Conservation (phyloP, 106 monocot species). For the Acorus gramineus region DNA sequence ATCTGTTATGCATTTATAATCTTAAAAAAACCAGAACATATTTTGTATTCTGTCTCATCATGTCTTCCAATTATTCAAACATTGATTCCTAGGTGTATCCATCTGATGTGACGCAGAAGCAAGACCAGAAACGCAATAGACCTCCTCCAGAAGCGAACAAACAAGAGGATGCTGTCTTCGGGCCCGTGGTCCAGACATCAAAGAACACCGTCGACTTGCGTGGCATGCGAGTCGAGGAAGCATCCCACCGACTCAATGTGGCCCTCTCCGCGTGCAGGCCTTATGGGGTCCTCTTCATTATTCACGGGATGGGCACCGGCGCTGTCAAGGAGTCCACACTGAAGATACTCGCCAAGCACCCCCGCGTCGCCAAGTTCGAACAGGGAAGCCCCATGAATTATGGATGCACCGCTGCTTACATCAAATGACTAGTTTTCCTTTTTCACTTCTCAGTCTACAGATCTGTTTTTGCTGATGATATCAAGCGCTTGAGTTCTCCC, state of each 20-base stretch:
- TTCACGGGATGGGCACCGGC: constrained; percentile 77
- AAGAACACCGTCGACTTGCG: constrained; percentile 80
- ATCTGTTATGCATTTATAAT: too few species aligned
- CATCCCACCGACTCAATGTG: constrained; percentile 39
- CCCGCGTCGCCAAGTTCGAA: constrained; percentile 67
- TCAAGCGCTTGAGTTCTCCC: too few species aligned
- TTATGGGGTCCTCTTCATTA: constrained; percentile 53
- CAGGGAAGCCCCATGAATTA: constrained; percentile 76
- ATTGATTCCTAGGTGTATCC: neutral
- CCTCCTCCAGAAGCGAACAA: constrained; percentile 9
- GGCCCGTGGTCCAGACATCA: constrained; percentile 58
- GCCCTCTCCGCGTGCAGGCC: constrained; percentile 47
- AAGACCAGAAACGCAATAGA: constrained; percentile 3
- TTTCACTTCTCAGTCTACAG: neutral
- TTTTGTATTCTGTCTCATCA: neutral
- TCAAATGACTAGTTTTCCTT: constrained; percentile 22
- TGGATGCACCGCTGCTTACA: constrained; percentile 74
- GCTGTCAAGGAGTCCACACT: constrained; percentile 52
- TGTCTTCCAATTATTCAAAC: neutral
- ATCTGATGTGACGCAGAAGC: constrained; percentile 13
- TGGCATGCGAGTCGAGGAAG: constrained; percentile 63
- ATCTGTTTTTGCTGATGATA: too few species aligned
- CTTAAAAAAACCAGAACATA: too few species aligned
- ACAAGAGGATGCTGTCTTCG: constrained; percentile 26
- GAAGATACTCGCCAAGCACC: constrained; percentile 47